phyloP scores from a whole-genome alignment of 495 filamentous ascomycete genomes.

The Cairneyella variabilis region DNA sequence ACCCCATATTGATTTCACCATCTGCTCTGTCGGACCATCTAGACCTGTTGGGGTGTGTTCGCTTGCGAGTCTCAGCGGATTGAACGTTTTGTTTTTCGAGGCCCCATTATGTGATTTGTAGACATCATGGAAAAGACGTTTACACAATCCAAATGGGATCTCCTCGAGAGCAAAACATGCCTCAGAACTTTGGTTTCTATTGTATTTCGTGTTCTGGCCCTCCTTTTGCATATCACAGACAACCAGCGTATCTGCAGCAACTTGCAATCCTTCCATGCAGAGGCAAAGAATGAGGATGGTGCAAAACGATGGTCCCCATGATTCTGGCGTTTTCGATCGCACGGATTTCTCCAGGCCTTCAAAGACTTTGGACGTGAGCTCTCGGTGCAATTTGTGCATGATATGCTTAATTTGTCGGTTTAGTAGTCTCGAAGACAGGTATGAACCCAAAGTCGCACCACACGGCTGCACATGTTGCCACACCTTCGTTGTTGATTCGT shows the following conservation, averaged over 20 bases:
- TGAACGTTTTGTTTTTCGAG: conserved; percentile 11
- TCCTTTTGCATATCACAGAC: conserved; percentile 43
- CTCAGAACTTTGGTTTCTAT: conserved; percentile 35
- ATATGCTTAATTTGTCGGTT: conserved; percentile 49
- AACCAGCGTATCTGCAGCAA: conserved; percentile 44
- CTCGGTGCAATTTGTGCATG: conserved; percentile 43
- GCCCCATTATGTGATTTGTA: conserved; percentile 40
- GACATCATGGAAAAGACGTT: conserved; percentile 49
- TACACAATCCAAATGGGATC: conserved; percentile 48
- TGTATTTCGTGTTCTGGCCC: conserved; percentile 27
- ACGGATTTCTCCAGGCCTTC: conserved; percentile 42
- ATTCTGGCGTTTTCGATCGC: conserved; percentile 41
- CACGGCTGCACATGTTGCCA: conserved; percentile 24
- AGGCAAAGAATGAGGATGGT: conserved; percentile 47
- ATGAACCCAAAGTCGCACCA: conserved; percentile 34
- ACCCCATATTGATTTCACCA: conserved; percentile 35
- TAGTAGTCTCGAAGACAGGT: conserved; percentile 44
- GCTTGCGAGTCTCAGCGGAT: conserved; percentile 10
- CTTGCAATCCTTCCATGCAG: conserved; percentile 49
- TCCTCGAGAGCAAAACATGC: conserved; percentile 45
- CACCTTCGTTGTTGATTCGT: conserved; percentile 32
- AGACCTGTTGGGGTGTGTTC: background rate
- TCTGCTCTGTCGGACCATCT: conserved; percentile 26
- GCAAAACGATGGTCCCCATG: conserved; percentile 49
- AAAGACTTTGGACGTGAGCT: conserved; percentile 42